Conservation (phyloP, 2,329 filamentous ascomycete genomes). For the Claviceps sp. region DNA sequence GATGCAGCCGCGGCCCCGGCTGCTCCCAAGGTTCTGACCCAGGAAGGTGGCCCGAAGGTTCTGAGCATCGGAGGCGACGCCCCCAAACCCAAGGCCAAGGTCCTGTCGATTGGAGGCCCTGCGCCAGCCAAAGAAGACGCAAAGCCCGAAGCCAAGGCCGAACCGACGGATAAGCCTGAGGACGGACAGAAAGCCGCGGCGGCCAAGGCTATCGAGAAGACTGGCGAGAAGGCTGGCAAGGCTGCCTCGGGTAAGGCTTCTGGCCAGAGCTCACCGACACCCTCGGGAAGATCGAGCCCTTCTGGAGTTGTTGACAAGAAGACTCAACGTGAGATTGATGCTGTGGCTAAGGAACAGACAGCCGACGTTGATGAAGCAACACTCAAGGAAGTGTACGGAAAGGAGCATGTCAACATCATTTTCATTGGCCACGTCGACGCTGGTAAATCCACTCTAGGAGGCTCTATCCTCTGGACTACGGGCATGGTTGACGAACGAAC, state of each 20-base stretch:
- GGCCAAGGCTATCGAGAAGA: constrained; percentile 83
- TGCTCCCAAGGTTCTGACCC: constrained; percentile 26
- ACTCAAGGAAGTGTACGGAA: constrained; percentile 90
- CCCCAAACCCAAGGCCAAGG: constrained; percentile 39
- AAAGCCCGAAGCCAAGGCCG: constrained; percentile 37
- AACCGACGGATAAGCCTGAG: constrained; percentile 39
- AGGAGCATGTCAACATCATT: constrained; percentile 86
- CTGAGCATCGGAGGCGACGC: constrained; percentile 52
- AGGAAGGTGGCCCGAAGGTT: constrained; percentile 48
- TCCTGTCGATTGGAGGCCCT: constrained; percentile 28
- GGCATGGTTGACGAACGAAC: constrained; percentile 99
- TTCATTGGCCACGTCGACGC: constrained; percentile 98
- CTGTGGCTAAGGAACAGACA: constrained; percentile 70
- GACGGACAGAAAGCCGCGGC: constrained; percentile 76
- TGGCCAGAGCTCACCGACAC: constrained; percentile 68
- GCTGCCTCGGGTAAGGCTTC: constrained; percentile 29
- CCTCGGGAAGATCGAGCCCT: constrained; percentile 75
- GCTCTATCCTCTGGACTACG: constrained; percentile 81
- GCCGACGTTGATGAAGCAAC: constrained; percentile 60
- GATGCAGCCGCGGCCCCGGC: constrained; percentile 27
- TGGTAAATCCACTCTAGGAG: constrained; percentile 91
- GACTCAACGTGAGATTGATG: constrained; percentile 55
- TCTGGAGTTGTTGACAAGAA: constrained; percentile 41
- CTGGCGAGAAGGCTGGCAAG: constrained; percentile 48
- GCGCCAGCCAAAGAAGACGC: constrained; percentile 24